Evolutionary conservation across 495 filamentous ascomycete species (phyloP), one percentile per base, ranked within the genome.

Genomic region (Aspergillus homomorphus): DNA sequence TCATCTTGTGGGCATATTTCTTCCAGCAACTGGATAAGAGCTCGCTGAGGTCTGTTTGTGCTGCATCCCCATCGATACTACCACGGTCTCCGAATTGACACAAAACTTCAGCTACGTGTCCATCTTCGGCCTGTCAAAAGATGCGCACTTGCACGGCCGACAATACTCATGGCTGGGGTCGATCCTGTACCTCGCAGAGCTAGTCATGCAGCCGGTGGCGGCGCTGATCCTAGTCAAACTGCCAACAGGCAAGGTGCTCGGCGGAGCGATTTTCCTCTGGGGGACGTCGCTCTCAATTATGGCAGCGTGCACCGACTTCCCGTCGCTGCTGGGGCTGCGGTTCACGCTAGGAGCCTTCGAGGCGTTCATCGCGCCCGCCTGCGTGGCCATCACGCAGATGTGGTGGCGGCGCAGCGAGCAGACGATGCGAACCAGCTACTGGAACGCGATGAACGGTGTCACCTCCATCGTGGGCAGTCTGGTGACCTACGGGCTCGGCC

Each of bases 331-430:
- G 0, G 67, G 72, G 3, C 70, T 81, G 19, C 75, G 85, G 2
- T 82, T 82, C 20, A 64, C 84, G 12, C 71, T 87, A 4, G 85
- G 85, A 4, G 69, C 80, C 18, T 87, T 86, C 61, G 85, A 88
- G 61, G 55, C 67, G 1, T 60, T 67, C 57, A 65, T 66, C 49
- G 67, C 79, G 12, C 81, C 80, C 0, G 76, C 74, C 18, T 83
- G 81, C 59, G 69, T 84, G 14, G 79, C 81, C 3, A 72, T 82
- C 6, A 79, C 79, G 6, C 79, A 80, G 60, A 83, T 85, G 81
- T 85, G 82, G 82, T 85, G 77, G 68, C 67, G 79, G 43, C 71
- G 82, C 26, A 61, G 72, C 16, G 82, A 85, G 63, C 82, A 85
- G 61, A 82, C 81, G 3, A 66, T 79, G 30, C 67, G 80, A 4